These are phyloP conservation scores for Termitomyces sp. DNA, from an alignment of 768 basidiomycete genomes.

Conservation along the genomic window DNA sequence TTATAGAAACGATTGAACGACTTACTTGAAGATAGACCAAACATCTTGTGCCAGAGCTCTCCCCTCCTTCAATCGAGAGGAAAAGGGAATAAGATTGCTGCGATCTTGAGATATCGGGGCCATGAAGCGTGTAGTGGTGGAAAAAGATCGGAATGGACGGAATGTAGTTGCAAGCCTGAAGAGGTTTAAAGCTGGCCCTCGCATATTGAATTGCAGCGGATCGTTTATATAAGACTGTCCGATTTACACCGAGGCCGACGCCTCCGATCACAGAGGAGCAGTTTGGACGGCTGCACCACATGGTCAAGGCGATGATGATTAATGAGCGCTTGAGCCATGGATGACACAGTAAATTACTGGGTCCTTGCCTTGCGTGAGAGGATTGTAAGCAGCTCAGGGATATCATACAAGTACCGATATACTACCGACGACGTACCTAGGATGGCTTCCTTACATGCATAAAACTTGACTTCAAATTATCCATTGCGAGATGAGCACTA, in stretches of 20 bases:
- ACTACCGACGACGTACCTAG: no score
- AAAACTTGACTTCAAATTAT: no score
- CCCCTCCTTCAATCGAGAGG: constrained; percentile 70
- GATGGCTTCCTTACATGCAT: no score
- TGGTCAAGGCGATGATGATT: no score
- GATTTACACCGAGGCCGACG: constrained; percentile 11
- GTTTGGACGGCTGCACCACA: no score
- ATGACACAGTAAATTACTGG: no score
- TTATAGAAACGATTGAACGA: constrained; percentile 8
- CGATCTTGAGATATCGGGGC: constrained; percentile 27
- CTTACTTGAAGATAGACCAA: constrained; percentile 88
- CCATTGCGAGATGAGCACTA: no score
- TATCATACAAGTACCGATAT: no score
- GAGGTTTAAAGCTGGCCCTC: neutral
- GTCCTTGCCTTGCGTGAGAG: no score
- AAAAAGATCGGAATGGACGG: constrained; percentile 11
- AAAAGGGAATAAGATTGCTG: constrained; percentile 57
- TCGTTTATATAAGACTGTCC: constrained; percentile 3
- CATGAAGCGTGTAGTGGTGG: constrained; percentile 15
- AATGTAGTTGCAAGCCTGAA: constrained; percentile 5
- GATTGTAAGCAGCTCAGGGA: no score
- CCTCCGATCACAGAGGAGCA: constrained; percentile 7
- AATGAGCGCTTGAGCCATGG: no score
- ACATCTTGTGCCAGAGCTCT: constrained; percentile 81
- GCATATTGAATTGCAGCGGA: neutral